Percentiles rank a stretch among this genome's conserved stretches.
Evolutionary conservation across 2,329 filamentous ascomycete species (phyloP).

Genomic region (Fusarium xylarioides): DNA sequence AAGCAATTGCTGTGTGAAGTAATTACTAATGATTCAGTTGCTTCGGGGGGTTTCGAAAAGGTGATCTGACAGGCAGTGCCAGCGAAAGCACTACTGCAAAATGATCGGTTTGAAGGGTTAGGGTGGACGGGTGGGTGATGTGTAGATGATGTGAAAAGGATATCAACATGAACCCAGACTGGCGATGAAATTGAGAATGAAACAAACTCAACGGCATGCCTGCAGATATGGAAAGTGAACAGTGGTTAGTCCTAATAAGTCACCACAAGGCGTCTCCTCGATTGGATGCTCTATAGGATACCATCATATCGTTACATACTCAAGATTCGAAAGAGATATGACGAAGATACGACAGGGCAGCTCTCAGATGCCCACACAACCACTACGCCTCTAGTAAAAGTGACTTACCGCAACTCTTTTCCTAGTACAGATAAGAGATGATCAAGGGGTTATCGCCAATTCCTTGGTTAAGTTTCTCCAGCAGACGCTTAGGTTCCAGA

Average conservation of each 20-base stretch:
- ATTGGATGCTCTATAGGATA: neutral
- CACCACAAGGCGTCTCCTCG: neutral
- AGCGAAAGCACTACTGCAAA: neutral
- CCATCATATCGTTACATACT: conserved; percentile 6
- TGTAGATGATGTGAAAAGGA: neutral
- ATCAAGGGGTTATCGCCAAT: conserved; percentile 3
- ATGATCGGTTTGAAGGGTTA: neutral
- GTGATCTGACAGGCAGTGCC: neutral
- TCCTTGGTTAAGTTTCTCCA: neutral
- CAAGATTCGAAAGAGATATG: conserved; percentile 21
- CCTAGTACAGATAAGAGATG: conserved; percentile 12
- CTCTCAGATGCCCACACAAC: conserved; percentile 26
- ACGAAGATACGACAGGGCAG: conserved; percentile 22
- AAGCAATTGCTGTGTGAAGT: neutral
- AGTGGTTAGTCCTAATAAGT: neutral
- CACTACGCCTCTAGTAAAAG: conserved; percentile 22
- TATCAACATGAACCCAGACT: neutral
- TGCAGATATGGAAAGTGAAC: neutral
- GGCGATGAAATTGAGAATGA: neutral
- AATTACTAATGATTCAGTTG: neutral
- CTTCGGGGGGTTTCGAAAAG: neutral
- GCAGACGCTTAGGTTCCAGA: neutral
- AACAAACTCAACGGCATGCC: neutral
- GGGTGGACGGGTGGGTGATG: conserved; percentile 3
- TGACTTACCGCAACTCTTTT: neutral